Conservation (phyloP, 1,284 basidiomycete genomes). For the Fomitopsis pinicola region DNA sequence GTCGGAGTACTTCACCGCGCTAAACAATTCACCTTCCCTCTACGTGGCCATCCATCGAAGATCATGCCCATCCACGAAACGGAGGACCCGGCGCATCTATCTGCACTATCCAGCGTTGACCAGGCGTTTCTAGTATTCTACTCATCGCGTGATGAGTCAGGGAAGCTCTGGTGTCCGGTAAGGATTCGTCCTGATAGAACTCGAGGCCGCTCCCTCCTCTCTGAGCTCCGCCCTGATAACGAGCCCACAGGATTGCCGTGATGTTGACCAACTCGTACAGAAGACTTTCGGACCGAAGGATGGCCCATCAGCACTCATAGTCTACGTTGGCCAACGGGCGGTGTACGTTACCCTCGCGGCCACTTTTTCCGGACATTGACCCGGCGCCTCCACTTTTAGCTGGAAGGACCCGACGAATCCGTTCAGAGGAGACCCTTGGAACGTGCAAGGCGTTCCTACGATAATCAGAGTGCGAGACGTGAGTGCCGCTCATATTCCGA, state of each 20-base stretch:
- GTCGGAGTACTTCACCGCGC: background rate
- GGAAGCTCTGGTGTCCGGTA: conserved; percentile 65
- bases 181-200: conserved; percentile 18
- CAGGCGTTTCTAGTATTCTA: conserved; percentile 63
- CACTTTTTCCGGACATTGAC: background rate
- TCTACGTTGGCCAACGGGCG: conserved; percentile 68
- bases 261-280: conserved; percentile 59
- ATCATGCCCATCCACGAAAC: conserved; percentile 31
- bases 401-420: conserved; percentile 64
- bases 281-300: conserved; percentile 48
- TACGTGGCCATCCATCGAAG: background rate
- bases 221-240: conserved; percentile 15
- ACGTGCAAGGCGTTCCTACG: conserved; percentile 65
- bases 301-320: conserved; percentile 58
- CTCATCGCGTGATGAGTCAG: conserved; percentile 48
- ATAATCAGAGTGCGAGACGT: conserved; percentile 69
- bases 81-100: conserved; percentile 32
- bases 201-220: background rate
- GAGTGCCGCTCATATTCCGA: conserved; percentile 26
- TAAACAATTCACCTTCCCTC: background rate
- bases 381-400: conserved; percentile 31
- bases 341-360: conserved; percentile 46
- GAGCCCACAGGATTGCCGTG: conserved; percentile 61
- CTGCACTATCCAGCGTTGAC: conserved; percentile 23
- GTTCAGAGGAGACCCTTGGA: conserved; percentile 65